Evolutionary conservation across 208 protist genomes (phyloP).

Genomic region (Crithidia acanthocephali): DNA sequence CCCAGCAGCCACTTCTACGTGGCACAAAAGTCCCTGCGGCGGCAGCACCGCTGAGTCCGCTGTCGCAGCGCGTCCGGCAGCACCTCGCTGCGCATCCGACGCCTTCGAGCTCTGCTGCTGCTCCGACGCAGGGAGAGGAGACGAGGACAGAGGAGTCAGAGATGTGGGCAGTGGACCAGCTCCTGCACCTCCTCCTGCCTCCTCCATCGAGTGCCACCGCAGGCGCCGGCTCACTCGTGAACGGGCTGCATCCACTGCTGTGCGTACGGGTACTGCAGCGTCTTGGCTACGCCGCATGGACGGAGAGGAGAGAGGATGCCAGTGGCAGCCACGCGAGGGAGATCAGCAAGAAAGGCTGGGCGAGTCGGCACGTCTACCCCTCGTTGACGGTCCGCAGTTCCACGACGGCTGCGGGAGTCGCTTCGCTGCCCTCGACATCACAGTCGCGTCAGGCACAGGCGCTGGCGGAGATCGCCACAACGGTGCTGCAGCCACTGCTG

Average conservation of each 20-base stretch:
- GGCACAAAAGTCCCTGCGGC: too few relatives aligned
- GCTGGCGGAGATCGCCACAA: constrained; percentile 6
- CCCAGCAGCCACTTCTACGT: too few relatives aligned
- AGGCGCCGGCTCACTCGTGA: not conserved
- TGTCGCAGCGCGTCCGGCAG: constrained; percentile 15
- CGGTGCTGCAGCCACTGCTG: constrained; percentile 25
- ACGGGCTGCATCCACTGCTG: constrained; percentile 59
- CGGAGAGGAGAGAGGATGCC: not conserved
- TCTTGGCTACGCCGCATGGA: constrained; percentile 54
- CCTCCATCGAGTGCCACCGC: not conserved
- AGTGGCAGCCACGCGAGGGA: too few relatives aligned
- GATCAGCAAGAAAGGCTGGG: constrained; percentile 19
- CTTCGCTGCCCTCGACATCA: constrained; percentile 8
- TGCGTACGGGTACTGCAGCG: constrained; percentile 51
- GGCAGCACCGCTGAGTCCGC: constrained; percentile 19
- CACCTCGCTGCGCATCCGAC: constrained; percentile 12
- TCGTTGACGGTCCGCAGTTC: constrained; percentile 24
- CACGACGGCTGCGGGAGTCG: not conserved
- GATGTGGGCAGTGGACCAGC: constrained; percentile 17
- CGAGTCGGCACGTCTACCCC: constrained; percentile 34
- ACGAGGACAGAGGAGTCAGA: not conserved
- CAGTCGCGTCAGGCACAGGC: constrained; percentile 10
- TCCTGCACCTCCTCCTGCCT: constrained; percentile 20
- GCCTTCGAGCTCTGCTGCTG: not conserved
- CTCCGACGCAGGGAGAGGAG: not conserved